Base-by-base conservation (phyloP, 345 rosid genomes). In the Citrus australasica region DNA sequence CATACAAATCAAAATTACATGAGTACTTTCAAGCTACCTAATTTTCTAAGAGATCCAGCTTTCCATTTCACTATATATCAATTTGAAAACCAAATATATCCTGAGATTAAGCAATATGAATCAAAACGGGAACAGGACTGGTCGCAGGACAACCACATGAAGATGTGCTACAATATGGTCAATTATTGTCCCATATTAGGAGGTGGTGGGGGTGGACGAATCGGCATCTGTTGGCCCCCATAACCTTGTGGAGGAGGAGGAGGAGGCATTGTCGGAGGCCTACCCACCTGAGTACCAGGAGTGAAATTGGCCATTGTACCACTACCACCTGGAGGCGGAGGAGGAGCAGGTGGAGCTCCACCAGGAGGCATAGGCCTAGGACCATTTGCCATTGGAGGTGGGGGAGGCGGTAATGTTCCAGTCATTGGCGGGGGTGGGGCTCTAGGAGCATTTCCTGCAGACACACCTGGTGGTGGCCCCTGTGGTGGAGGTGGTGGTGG, bases 351-450 rank as follows among this genome's bases (percentile, higher is more conserved):
- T 27, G 94, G 89, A 76, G 87, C 82, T 70, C 93, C 90, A 33
- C 93, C 90, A 6, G 88, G 93, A 69, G 92, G 95, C 89, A 89
- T 89, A 28, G 91, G 85, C 79, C 93, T 86, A 55, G 88, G 87
- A 2, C 95, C 98, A 67, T 90, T 93, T 48, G 69, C 83, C 94
- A 95, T 88, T 2, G 92, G 93, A 40, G 95, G 97, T 0, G 97
- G 98, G 0, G 95, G 96, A 5, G 97, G 98, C 30, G 94, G 93
- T 59, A 87, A 37, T 37, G 90, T 86, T 80, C 94, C 91, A 75
- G 82, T 81, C 17, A 74, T 35, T 19, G 87, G 87, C 14, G 90
- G 89, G 24, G 89, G 90, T 2, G 88, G 85, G 37, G 85, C 86
- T 80, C 92, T 84, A 4, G 89, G 70, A 72, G 84, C 86, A 71